A percentile compares a stretch with the other conserved stretches of the same genome.
These are phyloP conservation scores for Sporobolomyces pararoseus DNA, from an alignment of 768 basidiomycete genomes.

Conservation along the genomic window DNA sequence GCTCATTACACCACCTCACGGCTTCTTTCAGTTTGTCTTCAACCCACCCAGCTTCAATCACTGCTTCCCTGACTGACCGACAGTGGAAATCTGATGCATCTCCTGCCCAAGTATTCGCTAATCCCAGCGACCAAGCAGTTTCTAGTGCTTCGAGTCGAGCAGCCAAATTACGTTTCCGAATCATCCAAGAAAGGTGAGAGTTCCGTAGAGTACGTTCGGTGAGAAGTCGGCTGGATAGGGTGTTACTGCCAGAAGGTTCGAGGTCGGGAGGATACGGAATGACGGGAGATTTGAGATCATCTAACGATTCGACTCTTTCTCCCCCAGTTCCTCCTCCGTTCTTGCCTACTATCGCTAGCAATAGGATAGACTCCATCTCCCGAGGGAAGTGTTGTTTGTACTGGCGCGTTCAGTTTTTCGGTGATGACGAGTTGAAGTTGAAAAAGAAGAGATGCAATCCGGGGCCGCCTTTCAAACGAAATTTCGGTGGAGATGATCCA, in stretches of 20 bases:
- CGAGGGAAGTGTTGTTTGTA: not conserved
- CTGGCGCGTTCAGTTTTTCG: too few species aligned
- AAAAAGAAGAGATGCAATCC: too few species aligned
- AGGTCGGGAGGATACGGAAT: conserved; percentile 18
- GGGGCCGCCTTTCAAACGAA: too few species aligned
- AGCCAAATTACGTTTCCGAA: conserved; percentile 15
- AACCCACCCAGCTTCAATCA: conserved; percentile 27
- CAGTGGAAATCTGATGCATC: conserved; percentile 1
- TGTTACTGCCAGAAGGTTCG: not conserved
- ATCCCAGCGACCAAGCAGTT: not conserved
- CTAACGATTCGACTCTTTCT: not conserved
- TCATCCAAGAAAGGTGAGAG: conserved; percentile 20
- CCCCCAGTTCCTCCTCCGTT: not conserved
- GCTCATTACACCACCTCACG: conserved; percentile 15
- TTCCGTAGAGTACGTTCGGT: conserved; percentile 26
- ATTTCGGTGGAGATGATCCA: too few species aligned
- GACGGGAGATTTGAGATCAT: not conserved
- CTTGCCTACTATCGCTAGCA: conserved; percentile 12
- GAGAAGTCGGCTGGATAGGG: not conserved
- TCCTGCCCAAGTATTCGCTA: conserved; percentile 19
- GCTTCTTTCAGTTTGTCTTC: conserved; percentile 19
- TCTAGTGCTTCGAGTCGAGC: conserved; percentile 7
- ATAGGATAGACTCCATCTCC: conserved; percentile 6
- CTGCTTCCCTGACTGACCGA: not conserved
- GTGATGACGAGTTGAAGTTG: too few species aligned